These are phyloP conservation scores for Thermothelomyces thermophilus DNA, from an alignment of 2,329 filamentous ascomycete genomes.

Conservation along the genomic window DNA sequence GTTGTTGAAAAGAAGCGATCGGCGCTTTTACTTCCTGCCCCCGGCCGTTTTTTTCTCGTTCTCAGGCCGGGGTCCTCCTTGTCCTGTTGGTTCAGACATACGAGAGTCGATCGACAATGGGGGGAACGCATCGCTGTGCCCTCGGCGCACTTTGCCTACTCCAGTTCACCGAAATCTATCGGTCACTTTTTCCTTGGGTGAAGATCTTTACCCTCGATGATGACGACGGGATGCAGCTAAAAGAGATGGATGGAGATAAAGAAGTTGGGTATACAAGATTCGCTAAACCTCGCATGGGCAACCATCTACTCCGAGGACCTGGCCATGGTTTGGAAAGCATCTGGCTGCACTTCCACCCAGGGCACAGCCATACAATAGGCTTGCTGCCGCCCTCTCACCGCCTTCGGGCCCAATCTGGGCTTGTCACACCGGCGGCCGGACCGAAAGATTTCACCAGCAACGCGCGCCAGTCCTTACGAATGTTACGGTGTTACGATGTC, in stretches of 20 bases:
- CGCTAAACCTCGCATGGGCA: slow-evolving; percentile 25
- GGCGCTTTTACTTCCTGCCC: slow-evolving; percentile 5
- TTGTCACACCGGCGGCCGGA: neutral
- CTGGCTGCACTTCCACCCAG: neutral
- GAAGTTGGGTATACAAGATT: slow-evolving; percentile 23
- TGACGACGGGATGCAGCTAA: slow-evolving; percentile 19
- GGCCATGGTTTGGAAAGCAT: slow-evolving; percentile 9
- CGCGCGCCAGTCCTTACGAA: slow-evolving; percentile 21
- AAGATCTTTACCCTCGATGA: slow-evolving; percentile 20
- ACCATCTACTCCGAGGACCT: slow-evolving; percentile 22
- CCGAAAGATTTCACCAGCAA: slow-evolving; percentile 8
- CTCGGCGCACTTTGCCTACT: neutral
- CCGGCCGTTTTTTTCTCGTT: neutral
- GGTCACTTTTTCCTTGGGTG: neutral
- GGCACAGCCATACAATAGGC: neutral
- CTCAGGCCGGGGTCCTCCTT: neutral
- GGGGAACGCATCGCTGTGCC: neutral
- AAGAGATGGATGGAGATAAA: slow-evolving; percentile 21
- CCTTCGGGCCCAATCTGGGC: neutral
- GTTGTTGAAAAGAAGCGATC: slow-evolving; percentile 6
- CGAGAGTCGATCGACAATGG: neutral
- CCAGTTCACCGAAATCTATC: slow-evolving; percentile 4
- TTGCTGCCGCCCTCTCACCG: neutral
- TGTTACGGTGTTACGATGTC: slow-evolving; percentile 28
- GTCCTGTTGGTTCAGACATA: neutral